phyloP scores from a whole-genome alignment of 768 basidiomycete genomes.

The Fistulinella prunicolor region DNA sequence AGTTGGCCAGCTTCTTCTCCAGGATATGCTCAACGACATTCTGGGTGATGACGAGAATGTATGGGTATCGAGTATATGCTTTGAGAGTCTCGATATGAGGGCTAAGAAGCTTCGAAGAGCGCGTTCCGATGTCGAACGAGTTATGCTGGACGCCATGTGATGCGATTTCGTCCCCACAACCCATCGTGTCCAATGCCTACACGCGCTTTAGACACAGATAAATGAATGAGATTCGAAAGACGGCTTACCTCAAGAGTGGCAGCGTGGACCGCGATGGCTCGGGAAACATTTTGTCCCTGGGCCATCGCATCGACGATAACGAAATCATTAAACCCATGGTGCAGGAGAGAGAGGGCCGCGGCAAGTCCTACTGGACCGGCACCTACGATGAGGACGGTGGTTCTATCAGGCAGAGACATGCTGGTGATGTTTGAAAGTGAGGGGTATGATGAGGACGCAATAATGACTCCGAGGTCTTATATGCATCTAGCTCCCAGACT shows the following conservation, averaged over 20 bases:
- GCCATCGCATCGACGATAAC: slow-evolving; percentile 38
- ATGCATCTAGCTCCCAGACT: no score
- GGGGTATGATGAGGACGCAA: neutral
- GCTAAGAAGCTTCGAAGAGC: slow-evolving; percentile 16
- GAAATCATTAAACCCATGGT: slow-evolving; percentile 40
- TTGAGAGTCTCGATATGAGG: slow-evolving; percentile 35
- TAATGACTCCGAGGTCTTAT: neutral
- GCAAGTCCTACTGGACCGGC: slow-evolving; percentile 47
- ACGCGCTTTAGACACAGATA: neutral
- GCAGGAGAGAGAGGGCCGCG: slow-evolving; percentile 40
- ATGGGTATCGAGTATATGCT: slow-evolving; percentile 41
- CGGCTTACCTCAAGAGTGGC: slow-evolving; percentile 1
- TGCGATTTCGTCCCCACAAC: neutral
- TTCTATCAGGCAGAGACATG: slow-evolving; percentile 29
- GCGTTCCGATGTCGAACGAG: neutral
- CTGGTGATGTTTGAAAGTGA: neutral
- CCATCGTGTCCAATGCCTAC: neutral
- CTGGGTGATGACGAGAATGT: slow-evolving; percentile 28
- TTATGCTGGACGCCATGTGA: neutral
- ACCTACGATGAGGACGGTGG: slow-evolving; percentile 45
- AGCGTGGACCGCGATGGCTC: slow-evolving; percentile 30
- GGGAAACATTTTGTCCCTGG: slow-evolving; percentile 31
- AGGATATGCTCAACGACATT: slow-evolving; percentile 38
- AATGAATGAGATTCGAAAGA: neutral
- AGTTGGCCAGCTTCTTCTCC: slow-evolving; percentile 1